Base-by-base conservation (phyloP, 129 eudicot genomes). In the Ambrosia artemisiifolia region DNA sequence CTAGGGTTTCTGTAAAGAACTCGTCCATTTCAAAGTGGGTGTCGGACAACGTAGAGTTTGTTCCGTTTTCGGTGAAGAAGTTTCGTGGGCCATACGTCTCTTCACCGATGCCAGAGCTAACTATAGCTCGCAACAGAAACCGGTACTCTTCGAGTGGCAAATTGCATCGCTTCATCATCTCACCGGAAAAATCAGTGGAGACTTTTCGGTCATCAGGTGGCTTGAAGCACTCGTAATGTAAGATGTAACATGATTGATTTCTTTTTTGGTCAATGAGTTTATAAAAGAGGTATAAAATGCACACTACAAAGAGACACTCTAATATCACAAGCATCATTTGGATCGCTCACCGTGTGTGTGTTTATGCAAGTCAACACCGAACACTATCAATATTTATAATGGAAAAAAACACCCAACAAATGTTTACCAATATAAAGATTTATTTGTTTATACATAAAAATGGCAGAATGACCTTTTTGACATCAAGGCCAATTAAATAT, bases 161-260 rank as follows among this genome's bases (percentile, higher is more conserved):
- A 30, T 74, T 78, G 79, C 84, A 78, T 11, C 74, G 60, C 49
- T 51, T 73, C 36, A 78, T 55, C 69, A 81, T 74, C 19, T 79
- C 67, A 0, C 86, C 88, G 14, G 83, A 28, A 12, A 67, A 57
- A 14, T 81, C 86, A 0, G 88, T 81, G 74, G 74, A 67, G 65
- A 84, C 30, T 71, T 70, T 77, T 34, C 67, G 81, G 63, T 78
- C 83, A 16, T 81, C 67, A 6, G 85, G 50, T 4, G 88, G 83
- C 72, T 84, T 81, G 81, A 65, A 84, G 72, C 88, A 84, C 67
- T 84, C 86, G 8, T 84, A 84, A 64, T 75, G 78, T 59, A 84
- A 47, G 70, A 84, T 78, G 81, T 78, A 84, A 46, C 88, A 84
- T 60, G 69, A 40, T 35, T 74, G 75, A 55, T 55, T 51, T 60